Conservation (phyloP, 2,329 filamentous ascomycete species). For the Truncatella angustata region DNA sequence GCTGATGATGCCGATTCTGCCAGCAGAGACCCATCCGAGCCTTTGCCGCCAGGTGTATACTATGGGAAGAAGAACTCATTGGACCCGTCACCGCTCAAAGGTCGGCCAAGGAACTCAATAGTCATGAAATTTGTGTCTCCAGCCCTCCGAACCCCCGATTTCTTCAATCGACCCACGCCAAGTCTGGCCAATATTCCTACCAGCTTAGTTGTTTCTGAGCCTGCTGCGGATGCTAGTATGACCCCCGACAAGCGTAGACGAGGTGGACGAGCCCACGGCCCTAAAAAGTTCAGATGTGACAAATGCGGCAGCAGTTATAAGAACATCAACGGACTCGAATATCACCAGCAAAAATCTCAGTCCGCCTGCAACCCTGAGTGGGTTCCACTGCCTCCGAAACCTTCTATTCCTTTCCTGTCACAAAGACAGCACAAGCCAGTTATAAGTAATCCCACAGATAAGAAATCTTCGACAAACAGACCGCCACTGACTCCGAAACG, state of each 20-base stretch:
- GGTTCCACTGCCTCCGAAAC: constrained; percentile 25
- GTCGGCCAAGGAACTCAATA: constrained; percentile 27
- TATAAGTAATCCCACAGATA: too few relatives aligned
- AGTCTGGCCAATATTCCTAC: not conserved
- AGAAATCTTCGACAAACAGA: not conserved
- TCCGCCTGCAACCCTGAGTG: constrained; percentile 52
- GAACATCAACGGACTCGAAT: constrained; percentile 57
- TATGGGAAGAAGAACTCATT: constrained; percentile 25
- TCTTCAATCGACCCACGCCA: constrained; percentile 8
- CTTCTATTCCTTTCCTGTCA: not conserved
- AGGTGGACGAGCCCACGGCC: not conserved
- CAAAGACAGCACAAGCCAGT: not conserved
- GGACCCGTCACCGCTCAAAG: constrained; percentile 22
- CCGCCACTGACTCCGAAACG: not conserved
- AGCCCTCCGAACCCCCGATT: constrained; percentile 22
- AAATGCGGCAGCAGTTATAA: constrained; percentile 56
- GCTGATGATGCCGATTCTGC: not conserved
- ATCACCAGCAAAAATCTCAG: constrained; percentile 55
- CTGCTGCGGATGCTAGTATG: too few relatives aligned
- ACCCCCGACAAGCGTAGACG: not conserved
- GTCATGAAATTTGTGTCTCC: constrained; percentile 27
- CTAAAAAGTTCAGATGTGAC: constrained; percentile 44
- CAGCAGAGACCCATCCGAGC: not conserved
- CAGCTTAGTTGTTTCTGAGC: not conserved
- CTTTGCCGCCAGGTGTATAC: constrained; percentile 22